Conservation (phyloP, 148 eudicot species). For the Silene conica region DNA sequence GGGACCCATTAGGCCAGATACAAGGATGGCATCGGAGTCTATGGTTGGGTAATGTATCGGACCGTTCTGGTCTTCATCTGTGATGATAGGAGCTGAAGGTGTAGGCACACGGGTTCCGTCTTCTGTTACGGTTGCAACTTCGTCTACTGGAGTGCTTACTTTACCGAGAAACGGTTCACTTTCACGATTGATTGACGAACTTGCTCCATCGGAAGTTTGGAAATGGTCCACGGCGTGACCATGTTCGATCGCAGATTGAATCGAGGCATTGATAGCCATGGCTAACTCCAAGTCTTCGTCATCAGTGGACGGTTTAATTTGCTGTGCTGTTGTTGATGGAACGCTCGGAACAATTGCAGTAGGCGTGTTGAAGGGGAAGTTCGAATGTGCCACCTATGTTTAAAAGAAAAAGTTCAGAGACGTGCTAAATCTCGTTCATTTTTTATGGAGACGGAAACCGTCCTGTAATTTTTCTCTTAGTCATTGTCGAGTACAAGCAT, state of each 20-base stretch:
- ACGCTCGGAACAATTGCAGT: conserved; percentile 29
- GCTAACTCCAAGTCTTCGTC: conserved; percentile 58
- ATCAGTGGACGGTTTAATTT: conserved; percentile 22
- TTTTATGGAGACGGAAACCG: no score
- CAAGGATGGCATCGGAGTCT: conserved; percentile 35
- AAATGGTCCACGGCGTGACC: conserved; percentile 29
- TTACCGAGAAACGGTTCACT: conserved; percentile 22
- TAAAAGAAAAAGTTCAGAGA: no score
- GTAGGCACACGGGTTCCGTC: conserved; percentile 26
- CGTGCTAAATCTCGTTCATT: no score
- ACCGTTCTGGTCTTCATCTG: conserved; percentile 33
- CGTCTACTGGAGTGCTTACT: conserved; percentile 31
- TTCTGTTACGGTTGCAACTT: conserved; percentile 20
- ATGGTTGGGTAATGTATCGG: conserved; percentile 67
- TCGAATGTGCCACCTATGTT: conserved; percentile 57
- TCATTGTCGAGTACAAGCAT: not conserved
- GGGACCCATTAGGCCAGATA: conserved; percentile 15
- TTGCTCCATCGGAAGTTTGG: conserved; percentile 24
- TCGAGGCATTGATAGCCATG: conserved; percentile 72
- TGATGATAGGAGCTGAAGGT: conserved; percentile 67
- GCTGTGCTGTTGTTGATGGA: conserved; percentile 30
- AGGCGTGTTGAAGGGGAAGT: conserved; percentile 55
- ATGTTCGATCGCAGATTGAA: conserved; percentile 50
- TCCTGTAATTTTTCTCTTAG: no score
- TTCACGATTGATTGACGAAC: conserved; percentile 23